Percentiles rank a stretch among this genome's conserved stretches.
Evolutionary conservation across 202 grass and related monocot species (phyloP).

Genomic region (Elaeis oleifera): DNA sequence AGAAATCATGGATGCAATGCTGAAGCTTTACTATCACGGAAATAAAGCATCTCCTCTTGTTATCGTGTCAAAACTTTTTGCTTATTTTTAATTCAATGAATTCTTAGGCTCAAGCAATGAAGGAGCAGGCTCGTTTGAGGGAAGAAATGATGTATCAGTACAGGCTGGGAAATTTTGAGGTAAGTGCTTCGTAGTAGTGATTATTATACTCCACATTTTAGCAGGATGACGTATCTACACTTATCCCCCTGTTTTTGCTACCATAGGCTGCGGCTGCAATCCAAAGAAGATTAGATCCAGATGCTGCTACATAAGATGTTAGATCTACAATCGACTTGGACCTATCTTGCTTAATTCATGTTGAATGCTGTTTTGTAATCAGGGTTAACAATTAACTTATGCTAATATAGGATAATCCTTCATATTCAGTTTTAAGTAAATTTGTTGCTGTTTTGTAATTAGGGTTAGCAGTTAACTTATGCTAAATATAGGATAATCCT

Average conservation of each 20-base stretch:
- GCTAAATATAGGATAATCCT: no score
- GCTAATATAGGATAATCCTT: no score
- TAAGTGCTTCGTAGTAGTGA: slow-evolving; percentile 20
- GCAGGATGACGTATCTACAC: neutral
- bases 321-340: no score
- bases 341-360: no score
- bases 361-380: no score
- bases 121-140: slow-evolving; percentile 76
- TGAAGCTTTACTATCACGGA: no score
- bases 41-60: no score
- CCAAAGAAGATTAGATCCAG: slow-evolving; percentile 90
- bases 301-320: slow-evolving; percentile 49
- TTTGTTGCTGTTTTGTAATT: no score
- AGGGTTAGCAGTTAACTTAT: no score
- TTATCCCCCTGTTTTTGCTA: slow-evolving; percentile 9
- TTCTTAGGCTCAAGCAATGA: slow-evolving; percentile 96
- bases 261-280: slow-evolving; percentile 90
- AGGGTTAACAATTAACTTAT: no score
- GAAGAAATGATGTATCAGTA: slow-evolving; percentile 99
- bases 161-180: slow-evolving; percentile 85
- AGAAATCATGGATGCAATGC: no score
- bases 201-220: neutral
- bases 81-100: neutral
- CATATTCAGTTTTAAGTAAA: no score
- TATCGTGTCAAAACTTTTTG: neutral